These are phyloP conservation scores for Dryas drummondii DNA, from an alignment of 306 rosid species.

Conservation along the genomic window DNA sequence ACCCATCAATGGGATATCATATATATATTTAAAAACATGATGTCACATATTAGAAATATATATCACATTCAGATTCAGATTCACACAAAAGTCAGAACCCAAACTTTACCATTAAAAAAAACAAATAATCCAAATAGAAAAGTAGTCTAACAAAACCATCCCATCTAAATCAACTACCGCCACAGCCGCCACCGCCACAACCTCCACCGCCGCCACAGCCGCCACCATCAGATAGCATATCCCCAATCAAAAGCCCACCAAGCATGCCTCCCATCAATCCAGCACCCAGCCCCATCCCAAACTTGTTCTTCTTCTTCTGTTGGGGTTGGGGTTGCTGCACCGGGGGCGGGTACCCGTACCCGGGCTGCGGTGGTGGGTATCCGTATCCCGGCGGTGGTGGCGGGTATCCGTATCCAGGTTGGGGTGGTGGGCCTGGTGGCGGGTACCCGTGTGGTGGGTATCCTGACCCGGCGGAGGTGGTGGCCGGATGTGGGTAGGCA, in stretches of 20 bases:
- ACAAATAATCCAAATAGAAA: background rate
- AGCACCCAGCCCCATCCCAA: slow-evolving; percentile 77
- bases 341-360: slow-evolving; percentile 21
- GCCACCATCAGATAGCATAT: slow-evolving; percentile 58
- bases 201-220: slow-evolving; percentile 43
- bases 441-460: slow-evolving; percentile 7
- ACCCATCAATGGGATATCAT: too few relatives aligned
- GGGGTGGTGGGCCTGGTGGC: slow-evolving; percentile 19
- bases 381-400: slow-evolving; percentile 29
- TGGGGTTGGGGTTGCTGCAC: slow-evolving; percentile 28
- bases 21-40: too few relatives aligned
- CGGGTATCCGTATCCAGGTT: slow-evolving; percentile 21
- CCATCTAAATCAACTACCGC: slow-evolving; percentile 35
- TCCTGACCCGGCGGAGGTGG: background rate
- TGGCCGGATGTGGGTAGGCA: background rate
- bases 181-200: slow-evolving; percentile 39
- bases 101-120: background rate
- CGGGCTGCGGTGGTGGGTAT: slow-evolving; percentile 28
- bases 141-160: background rate
- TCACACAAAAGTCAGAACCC: too few relatives aligned
- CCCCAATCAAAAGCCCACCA: slow-evolving; percentile 82
- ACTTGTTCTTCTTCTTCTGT: slow-evolving; percentile 40
- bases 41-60: too few relatives aligned
- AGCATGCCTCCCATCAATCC: slow-evolving; percentile 76
- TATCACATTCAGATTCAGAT: too few relatives aligned